Conservation (phyloP, 192 early-diverging fungal genomes). For the Obelidium mucronatum region DNA sequence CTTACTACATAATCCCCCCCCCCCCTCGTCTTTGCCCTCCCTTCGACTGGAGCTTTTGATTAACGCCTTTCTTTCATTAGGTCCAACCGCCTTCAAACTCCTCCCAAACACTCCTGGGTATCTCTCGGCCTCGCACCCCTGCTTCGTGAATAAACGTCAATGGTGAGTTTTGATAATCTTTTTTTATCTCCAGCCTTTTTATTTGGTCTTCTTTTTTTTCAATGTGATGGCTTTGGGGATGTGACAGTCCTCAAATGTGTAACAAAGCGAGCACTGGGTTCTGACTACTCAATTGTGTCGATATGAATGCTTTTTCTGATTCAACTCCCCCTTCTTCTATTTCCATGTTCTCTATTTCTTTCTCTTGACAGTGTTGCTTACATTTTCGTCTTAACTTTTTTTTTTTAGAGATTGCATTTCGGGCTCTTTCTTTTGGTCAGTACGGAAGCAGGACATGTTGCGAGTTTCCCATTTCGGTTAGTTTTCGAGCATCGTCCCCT, state of each 20-base stretch:
- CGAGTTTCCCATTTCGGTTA: no score
- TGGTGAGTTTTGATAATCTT: background rate
- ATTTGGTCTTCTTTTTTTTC: background rate
- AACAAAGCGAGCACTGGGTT: slow-evolving; percentile 40
- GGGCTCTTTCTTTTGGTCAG: no score
- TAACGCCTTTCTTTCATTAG: background rate
- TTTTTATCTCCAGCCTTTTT: background rate
- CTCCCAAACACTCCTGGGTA: background rate
- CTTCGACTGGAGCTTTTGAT: background rate
- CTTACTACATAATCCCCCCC: background rate
- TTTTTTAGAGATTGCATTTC: no score
- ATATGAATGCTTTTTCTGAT: slow-evolving; percentile 35
- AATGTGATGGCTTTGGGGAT: slow-evolving; percentile 21
- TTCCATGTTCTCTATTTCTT: slow-evolving; percentile 3
- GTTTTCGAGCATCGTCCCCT: no score
- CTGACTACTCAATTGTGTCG: slow-evolving; percentile 32
- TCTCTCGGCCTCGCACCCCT: background rate
- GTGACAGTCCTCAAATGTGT: slow-evolving; percentile 5
- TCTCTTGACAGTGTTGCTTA: no score
- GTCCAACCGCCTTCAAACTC: no score
- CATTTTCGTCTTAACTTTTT: no score
- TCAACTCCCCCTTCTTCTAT: background rate
- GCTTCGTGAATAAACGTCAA: background rate
- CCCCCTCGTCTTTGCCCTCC: background rate
- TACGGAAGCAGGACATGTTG: no score